Evolutionary conservation across 805 yeast species (phyloP), one percentile per base, ranked within the genome.

Genomic region (Yamadazyma ubonensis): DNA sequence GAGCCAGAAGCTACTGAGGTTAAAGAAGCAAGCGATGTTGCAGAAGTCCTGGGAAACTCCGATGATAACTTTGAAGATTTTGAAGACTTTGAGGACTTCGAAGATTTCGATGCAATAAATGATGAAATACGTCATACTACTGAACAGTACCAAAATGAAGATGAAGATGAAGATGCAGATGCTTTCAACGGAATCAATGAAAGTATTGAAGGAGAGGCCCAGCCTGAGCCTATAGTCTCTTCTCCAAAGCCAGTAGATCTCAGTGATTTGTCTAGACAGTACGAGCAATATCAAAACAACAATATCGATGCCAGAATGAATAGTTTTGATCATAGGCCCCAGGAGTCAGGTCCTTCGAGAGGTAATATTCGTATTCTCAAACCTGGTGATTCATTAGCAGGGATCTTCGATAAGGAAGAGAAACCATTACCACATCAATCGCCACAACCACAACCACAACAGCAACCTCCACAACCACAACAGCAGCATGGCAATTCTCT

Each of bases 61-160:
- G 26, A 12, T 12, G n/a, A 12, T 23, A 12, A 54, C 12, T 54
- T 58, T 26, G 63, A 61, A 25, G 59, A 58, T 26, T 65, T 62
- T 38, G 69, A 63, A 26, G 63, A 58, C 36, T 59, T 57, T 36
- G 66, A 63, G 21, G 61, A 61, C 31, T 59, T 54, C 28, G 58
- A 55, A 20, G 58, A 53, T 30, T 43, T 66, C 39, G 71, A 67
- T 32, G 71, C 65, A 30, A 33, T 44, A 19, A 34, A 44, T 22
- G 29, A 36, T 20, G 46, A 38, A 32, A 46, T 42, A 12, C 34
- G 41, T 26, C 30, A 41, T 8, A 28, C 43, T 32, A 38, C 41
- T 33, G 39, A 37, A 26, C 41, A 39, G 4, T 29, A 30, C 29
- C 30, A 39, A 29, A 33, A 35, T 7, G 36, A 21, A 12, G 10